Conservation (phyloP, 2,329 filamentous ascomycete species). For the Fulvia fulva region DNA sequence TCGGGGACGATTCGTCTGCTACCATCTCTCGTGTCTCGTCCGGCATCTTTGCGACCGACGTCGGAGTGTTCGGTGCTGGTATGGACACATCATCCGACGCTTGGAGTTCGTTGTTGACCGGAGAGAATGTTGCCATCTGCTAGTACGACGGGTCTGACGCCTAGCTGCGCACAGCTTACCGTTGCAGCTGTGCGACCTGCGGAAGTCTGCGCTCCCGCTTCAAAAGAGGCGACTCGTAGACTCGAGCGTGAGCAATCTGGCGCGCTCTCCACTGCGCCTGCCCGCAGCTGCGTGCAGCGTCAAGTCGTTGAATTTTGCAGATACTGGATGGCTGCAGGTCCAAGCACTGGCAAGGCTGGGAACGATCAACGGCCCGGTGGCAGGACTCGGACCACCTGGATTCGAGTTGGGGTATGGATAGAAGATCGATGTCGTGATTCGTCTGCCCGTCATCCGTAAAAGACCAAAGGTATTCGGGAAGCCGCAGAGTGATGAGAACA, state of each 20-base stretch:
- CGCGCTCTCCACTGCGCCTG: background rate
- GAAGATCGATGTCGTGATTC: conserved; percentile 9
- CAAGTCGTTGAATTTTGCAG: background rate
- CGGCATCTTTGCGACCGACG: conserved; percentile 40
- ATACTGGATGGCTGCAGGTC: conserved; percentile 1
- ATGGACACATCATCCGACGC: conserved; percentile 44
- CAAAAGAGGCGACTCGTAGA: background rate
- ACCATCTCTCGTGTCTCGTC: conserved; percentile 33
- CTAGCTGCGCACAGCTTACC: conserved; percentile 16
- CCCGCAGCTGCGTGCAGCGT: background rate
- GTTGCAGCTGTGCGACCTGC: conserved; percentile 20
- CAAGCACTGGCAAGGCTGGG: conserved; percentile 13
- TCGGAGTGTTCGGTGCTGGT: conserved; percentile 55
- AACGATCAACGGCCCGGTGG: conserved; percentile 10
- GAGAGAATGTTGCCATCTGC: conserved; percentile 40
- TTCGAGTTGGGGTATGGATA: conserved; percentile 14
- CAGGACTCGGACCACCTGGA: too few species aligned
- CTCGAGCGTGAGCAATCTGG: background rate
- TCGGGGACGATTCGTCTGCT: conserved; percentile 43
- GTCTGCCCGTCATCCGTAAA: conserved; percentile 15
- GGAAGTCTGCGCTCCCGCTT: background rate
- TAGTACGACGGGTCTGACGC: conserved; percentile 3
- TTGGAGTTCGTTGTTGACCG: conserved; percentile 19
- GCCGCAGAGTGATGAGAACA: conserved; percentile 14
- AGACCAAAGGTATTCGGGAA: conserved; percentile 12